Evolutionary conservation across 768 basidiomycete genomes (phyloP).

Genomic region (Phlegmacium glaucopus): DNA sequence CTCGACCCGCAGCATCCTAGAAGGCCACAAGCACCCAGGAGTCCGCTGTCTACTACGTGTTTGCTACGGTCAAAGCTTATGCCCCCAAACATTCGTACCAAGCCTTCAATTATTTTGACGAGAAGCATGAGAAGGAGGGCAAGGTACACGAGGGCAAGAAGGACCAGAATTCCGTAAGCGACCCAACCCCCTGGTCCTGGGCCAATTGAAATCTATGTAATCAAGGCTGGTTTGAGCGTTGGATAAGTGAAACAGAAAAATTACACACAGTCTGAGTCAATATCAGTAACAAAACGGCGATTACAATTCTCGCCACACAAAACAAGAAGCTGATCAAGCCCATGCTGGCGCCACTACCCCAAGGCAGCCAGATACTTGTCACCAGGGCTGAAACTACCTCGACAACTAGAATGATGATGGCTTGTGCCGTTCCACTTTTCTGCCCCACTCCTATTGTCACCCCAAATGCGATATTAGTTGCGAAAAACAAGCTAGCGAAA

Average conservation of each 20-base stretch:
- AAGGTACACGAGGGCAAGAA: constrained; percentile 78
- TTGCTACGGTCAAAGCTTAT: constrained; percentile 83
- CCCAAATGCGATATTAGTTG: constrained; percentile 79
- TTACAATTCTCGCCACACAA: constrained; percentile 85
- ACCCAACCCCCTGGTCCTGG: constrained; percentile 86
- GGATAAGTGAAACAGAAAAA: neutral
- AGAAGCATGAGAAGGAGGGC: constrained; percentile 80
- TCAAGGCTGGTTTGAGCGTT: neutral
- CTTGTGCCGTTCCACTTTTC: constrained; percentile 86
- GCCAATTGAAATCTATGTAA: constrained; percentile 75
- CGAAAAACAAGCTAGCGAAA: constrained; percentile 79
- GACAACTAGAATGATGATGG: constrained; percentile 83
- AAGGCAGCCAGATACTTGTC: constrained; percentile 93
- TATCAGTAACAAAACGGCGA: constrained; percentile 88
- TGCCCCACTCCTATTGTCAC: constrained; percentile 88
- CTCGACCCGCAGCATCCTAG: constrained; percentile 59
- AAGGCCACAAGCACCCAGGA: constrained; percentile 80
- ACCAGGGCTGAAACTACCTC: constrained; percentile 86
- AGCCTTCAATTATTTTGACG: constrained; percentile 81
- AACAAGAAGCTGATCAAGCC: constrained; percentile 92
- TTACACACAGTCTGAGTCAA: constrained; percentile 78
- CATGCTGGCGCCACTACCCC: constrained; percentile 97
- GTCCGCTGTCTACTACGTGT: constrained; percentile 78
- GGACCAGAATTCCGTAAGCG: constrained; percentile 86
- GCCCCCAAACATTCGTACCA: constrained; percentile 71